Evolutionary conservation across 768 basidiomycete genomes (phyloP), one percentile per base, ranked within the genome.

Genomic region (Cystobasidium ongulense): DNA sequence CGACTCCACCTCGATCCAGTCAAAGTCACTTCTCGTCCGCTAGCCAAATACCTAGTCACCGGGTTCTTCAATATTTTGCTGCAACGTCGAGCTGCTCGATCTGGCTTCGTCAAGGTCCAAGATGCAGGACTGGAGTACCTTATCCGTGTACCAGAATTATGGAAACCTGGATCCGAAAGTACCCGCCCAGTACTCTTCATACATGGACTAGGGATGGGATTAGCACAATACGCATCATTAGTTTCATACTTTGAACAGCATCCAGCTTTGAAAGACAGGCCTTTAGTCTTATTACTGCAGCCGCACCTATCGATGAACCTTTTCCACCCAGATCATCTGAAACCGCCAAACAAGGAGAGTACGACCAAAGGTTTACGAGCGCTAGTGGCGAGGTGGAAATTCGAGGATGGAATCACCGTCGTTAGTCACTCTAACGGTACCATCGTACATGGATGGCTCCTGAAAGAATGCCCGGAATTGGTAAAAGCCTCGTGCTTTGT

Each of bases 121-220:
- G 66, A 83, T 77, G 85, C 88, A 43, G 88, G 85, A 36, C 82
- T 93, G n/a, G 89, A 92, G 87, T 90, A 80, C 80, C 83, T 92
- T 29, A 80, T 92, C 25, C 87, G 89, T 52, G 82, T 88, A 39
- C 92, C 93, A 1, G 77, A 81, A 8, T 80, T 83, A 17, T 92
- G 91, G 90, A 83, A 87, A 54, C 81, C 86, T 1, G 79, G 80
- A 21, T 84, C 74, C 31, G 57, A 57, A 15, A 63, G 67, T 25
- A 84, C 84, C 35, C 85, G 86, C 50, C 93, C 93, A 0, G 81
- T 94, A 41, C 85, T 96, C 18, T 91, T 93, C 79, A 80, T 92
- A 41, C 92, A 96, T 78, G 94, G 94, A 1, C 86, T 98, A 0
- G 93, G 93, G 11, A 84, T 94, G 62, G 92, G 92, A 1, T 81